These are phyloP conservation scores for Geotrichum carabidarum DNA, from an alignment of 1,139 yeast species.

Conservation along the genomic window DNA sequence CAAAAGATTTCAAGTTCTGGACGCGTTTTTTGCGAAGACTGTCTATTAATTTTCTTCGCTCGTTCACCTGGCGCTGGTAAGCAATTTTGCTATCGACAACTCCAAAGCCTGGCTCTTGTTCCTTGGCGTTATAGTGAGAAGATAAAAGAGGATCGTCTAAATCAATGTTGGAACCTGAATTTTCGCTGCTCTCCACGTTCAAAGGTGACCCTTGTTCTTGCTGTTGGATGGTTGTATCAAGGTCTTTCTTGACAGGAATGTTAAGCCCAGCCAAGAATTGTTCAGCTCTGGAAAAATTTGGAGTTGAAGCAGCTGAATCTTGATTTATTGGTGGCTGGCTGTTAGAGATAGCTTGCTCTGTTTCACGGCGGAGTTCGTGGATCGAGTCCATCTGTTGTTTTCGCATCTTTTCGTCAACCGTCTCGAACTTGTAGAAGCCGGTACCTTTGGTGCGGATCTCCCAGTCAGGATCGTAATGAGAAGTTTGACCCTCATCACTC, in stretches of 20 bases:
- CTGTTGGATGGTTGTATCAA: background rate
- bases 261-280: background rate
- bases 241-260: background rate
- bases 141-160: background rate
- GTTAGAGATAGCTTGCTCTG: background rate
- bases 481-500: background rate
- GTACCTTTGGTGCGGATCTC: conserved; percentile 18
- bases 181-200: background rate
- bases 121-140: background rate
- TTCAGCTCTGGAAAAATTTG: background rate
- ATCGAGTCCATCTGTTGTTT: conserved; percentile 13
- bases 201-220: background rate
- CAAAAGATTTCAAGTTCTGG: conserved; percentile 13
- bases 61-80: conserved; percentile 12
- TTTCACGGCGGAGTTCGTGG: conserved; percentile 6
- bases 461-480: conserved; percentile 19
- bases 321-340: background rate
- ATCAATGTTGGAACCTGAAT: background rate
- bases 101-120: background rate
- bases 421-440: conserved; percentile 17
- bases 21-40: conserved; percentile 7
- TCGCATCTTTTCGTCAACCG: conserved; percentile 6
- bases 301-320: background rate
- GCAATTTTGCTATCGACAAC: background rate
- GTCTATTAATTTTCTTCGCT: conserved; percentile 13